Conservation (phyloP, 805 yeast species). For the Wickerhamiella galacta region DNA sequence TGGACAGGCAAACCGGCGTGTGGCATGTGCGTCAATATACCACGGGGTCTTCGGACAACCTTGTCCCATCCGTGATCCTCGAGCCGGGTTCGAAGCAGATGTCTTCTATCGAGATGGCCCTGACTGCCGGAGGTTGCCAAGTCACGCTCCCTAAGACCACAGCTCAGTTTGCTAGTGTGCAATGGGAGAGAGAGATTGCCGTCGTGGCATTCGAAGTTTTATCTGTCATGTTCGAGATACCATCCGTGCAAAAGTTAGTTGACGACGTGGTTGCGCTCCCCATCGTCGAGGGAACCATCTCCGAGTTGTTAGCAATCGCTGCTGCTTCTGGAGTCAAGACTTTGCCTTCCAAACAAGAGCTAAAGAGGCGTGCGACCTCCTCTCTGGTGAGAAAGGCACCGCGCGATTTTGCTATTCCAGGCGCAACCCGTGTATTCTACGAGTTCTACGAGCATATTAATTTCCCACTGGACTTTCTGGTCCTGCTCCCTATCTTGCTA, state of each 20-base stretch:
- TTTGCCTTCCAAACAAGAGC: conserved; percentile 26
- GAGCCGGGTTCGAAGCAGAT: conserved; percentile 10
- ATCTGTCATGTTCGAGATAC: conserved; percentile 54
- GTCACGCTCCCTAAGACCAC: conserved; percentile 25
- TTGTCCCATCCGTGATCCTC: conserved; percentile 6
- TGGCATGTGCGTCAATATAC: conserved; percentile 7
- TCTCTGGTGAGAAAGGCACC: conserved; percentile 14
- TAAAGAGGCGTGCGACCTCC: conserved; percentile 8
- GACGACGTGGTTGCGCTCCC: conserved; percentile 73
- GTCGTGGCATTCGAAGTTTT: conserved; percentile 64
- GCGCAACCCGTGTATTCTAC: conserved; percentile 46
- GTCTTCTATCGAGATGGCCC: conserved; percentile 8
- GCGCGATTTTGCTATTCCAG: conserved; percentile 21
- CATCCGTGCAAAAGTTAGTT: conserved; percentile 40
- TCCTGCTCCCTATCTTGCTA: conserved; percentile 71
- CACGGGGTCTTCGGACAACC: conserved; percentile 2
- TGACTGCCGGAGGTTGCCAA: conserved; percentile 8
- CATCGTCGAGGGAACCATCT: conserved; percentile 58
- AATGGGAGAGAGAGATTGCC: conserved; percentile 76
- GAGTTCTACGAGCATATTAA: conserved; percentile 43
- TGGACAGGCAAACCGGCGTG: conserved; percentile 3
- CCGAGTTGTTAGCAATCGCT: conserved; percentile 51
- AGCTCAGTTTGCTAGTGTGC: conserved; percentile 35
- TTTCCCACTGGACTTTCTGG: conserved; percentile 53
- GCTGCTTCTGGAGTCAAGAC: conserved; percentile 48